Conservation (phyloP, 805 yeast genomes). For the Ogataea paraovalis region DNA sequence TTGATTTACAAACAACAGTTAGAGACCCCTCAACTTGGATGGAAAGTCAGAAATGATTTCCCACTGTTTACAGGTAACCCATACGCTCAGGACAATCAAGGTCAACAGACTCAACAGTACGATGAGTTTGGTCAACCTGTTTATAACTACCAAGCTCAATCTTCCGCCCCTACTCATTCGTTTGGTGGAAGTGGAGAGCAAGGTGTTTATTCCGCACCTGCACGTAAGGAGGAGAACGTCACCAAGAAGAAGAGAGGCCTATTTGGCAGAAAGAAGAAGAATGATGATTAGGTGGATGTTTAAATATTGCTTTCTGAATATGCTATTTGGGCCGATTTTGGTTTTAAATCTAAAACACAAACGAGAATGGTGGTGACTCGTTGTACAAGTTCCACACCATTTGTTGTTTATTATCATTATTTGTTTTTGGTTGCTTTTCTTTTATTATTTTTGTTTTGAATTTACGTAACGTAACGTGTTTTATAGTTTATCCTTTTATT, state of each 20-base stretch:
- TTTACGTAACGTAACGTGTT: no score
- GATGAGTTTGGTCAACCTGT: slow-evolving; percentile 37
- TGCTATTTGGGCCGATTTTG: no score
- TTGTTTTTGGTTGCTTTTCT: no score
- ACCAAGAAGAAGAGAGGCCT: slow-evolving; percentile 72
- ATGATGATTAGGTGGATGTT: background rate
- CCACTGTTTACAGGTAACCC: slow-evolving; percentile 45
- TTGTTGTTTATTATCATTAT: no score
- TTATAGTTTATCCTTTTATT: no score
- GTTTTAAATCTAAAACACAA: no score
- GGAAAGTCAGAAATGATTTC: slow-evolving; percentile 81
- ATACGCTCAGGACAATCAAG: slow-evolving; percentile 25
- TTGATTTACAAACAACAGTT: slow-evolving; percentile 70
- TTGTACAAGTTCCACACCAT: no score
- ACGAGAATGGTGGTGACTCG: no score
- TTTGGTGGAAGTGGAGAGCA: slow-evolving; percentile 19
- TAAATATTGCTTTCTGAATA: no score
- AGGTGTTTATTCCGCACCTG: slow-evolving; percentile 46
- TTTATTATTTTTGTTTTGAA: no score
- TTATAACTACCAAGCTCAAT: slow-evolving; percentile 28
- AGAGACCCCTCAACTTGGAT: slow-evolving; percentile 76
- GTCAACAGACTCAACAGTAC: slow-evolving; percentile 28
- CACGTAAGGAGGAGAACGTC: slow-evolving; percentile 42
- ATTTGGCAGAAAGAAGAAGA: slow-evolving; percentile 58
- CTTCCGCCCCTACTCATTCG: slow-evolving; percentile 2